Conservation (phyloP, 169 alveolate genomes). For the Plasmodium knowlesi region DNA sequence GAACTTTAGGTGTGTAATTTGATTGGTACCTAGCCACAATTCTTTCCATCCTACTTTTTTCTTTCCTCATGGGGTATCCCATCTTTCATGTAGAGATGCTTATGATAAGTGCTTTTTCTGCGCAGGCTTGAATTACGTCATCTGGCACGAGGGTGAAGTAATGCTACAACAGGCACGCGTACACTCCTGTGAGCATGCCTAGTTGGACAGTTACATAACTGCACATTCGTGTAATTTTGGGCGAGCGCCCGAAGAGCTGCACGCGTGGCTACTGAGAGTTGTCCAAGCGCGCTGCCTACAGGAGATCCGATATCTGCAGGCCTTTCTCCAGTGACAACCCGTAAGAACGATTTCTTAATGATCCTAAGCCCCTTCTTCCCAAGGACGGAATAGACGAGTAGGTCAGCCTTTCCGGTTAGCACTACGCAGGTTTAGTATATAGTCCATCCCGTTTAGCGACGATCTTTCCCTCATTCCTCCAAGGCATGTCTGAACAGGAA, state of each 20-base stretch:
- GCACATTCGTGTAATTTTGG: not conserved
- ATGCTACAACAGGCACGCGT: not conserved
- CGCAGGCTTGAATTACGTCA: not conserved
- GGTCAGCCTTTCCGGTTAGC: not conserved
- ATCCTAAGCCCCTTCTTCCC: not conserved
- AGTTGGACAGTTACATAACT: not conserved
- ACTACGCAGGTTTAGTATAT: not conserved
- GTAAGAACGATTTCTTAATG: not conserved
- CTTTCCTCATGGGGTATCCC: not conserved
- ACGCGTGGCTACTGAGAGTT: not conserved
- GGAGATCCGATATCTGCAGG: not conserved
- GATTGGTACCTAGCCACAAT: not conserved
- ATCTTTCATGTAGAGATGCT: not conserved
- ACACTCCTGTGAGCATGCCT: not conserved
- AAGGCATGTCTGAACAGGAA: conserved; percentile 4
- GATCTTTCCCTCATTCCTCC: not conserved
- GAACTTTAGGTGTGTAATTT: not conserved
- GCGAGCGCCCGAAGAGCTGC: not conserved
- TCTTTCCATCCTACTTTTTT: not conserved
- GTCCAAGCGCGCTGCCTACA: not conserved
- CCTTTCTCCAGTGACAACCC: not conserved
- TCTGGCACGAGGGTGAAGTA: not conserved
- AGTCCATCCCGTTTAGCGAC: not conserved
- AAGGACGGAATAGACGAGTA: not conserved
- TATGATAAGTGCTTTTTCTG: not conserved